These are phyloP conservation scores for Protomyces gravidus DNA, from an alignment of 1,139 yeast species.

Conservation along the genomic window DNA sequence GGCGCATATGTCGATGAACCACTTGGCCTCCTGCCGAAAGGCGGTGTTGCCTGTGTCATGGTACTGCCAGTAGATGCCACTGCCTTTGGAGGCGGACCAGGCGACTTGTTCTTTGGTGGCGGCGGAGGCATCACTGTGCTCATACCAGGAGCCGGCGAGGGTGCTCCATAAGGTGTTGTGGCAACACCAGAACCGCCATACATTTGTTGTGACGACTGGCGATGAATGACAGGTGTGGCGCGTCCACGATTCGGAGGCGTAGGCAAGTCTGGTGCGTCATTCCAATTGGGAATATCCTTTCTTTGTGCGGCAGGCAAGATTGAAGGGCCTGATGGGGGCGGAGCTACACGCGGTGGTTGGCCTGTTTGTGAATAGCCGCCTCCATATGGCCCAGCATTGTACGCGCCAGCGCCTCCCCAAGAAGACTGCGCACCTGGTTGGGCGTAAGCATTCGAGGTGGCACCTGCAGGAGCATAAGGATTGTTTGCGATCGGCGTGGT, in stretches of 20 bases:
- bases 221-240: constrained; percentile 50
- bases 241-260: constrained; percentile 45
- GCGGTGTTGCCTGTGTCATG: constrained; percentile 39
- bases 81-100: constrained; percentile 40
- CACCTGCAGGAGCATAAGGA: neutral
- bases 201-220: constrained; percentile 37
- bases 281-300: constrained; percentile 84
- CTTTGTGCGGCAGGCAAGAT: constrained; percentile 41
- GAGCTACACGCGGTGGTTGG: constrained; percentile 40
- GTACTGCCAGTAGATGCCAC: constrained; percentile 90
- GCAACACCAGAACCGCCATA: constrained; percentile 27
- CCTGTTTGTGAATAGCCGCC: neutral
- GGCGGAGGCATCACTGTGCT: constrained; percentile 27
- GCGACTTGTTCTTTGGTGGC: constrained; percentile 31
- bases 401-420: neutral
- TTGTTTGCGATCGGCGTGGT: neutral
- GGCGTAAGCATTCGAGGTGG: neutral
- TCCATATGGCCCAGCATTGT: constrained; percentile 5
- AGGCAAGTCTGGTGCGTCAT: constrained; percentile 70
- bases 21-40: too few species aligned
- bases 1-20: constrained; percentile 3
- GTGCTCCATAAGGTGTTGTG: neutral
- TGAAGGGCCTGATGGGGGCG: constrained; percentile 31
- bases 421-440: neutral
- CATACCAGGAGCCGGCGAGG: neutral